phyloP scores from a whole-genome alignment of 163 green algal genomes.

The Scenedesmus sp. region DNA sequence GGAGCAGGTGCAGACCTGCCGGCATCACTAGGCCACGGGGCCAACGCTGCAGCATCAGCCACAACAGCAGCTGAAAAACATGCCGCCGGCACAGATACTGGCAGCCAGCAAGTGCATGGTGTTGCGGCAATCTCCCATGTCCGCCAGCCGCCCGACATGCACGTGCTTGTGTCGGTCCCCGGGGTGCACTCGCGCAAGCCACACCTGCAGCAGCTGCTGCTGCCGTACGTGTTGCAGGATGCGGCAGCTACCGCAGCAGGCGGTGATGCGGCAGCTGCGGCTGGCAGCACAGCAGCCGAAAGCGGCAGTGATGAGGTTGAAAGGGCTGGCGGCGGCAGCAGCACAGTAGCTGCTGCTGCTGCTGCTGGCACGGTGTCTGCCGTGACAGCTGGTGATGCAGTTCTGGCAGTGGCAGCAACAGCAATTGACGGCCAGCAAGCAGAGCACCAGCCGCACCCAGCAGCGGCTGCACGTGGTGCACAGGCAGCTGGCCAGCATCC shows the following conservation, averaged over 20 bases:
- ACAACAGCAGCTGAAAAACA: background rate
- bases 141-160: conserved; percentile 43
- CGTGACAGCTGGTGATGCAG: conserved; percentile 33
- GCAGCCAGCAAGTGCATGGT: background rate
- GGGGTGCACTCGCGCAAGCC: conserved; percentile 82
- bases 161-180: conserved; percentile 72
- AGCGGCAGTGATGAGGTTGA: background rate
- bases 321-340: background rate
- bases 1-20: background rate
- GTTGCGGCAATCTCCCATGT: background rate
- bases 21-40: background rate
- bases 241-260: background rate
- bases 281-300: background rate
- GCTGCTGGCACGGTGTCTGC: background rate
- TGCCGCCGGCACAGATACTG: background rate
- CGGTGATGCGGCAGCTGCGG: background rate
- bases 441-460: background rate
- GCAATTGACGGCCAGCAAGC: background rate
- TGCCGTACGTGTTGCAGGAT: background rate
- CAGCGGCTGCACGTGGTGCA: background rate
- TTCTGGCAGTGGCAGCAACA: background rate
- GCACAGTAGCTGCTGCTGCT: background rate
- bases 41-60: background rate
- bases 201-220: conserved; percentile 71
- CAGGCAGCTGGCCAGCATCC: background rate